phyloP scores from a whole-genome alignment of 2,329 filamentous ascomycete species.

The Fusarium chaquense region DNA sequence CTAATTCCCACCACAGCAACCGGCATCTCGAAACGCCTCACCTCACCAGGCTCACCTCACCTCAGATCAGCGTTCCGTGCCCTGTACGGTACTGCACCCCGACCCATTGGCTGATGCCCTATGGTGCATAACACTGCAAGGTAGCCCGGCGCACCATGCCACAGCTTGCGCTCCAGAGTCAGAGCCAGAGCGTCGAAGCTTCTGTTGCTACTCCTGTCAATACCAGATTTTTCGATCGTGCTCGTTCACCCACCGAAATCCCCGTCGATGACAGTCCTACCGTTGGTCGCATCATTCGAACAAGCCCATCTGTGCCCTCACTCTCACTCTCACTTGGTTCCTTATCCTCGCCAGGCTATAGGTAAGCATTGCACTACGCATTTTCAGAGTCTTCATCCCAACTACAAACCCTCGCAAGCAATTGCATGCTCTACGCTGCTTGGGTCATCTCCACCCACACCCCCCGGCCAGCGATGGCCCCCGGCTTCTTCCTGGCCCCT shows the following conservation, averaged over 20 bases:
- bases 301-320: conserved; percentile 36
- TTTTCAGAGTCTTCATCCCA: conserved; percentile 37
- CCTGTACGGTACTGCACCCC: conserved; percentile 22
- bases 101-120: conserved; percentile 49
- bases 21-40: conserved; percentile 52
- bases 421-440: conserved; percentile 20
- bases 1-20: conserved; percentile 44
- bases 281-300: conserved; percentile 54
- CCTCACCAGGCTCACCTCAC: conserved; percentile 26
- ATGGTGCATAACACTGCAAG: conserved; percentile 50
- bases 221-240: conserved; percentile 21
- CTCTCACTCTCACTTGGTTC: conserved; percentile 39
- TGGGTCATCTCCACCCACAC: conserved; percentile 41
- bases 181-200: conserved; percentile 54
- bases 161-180: conserved; percentile 61
- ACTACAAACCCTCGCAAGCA: conserved; percentile 23
- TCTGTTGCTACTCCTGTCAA: conserved; percentile 38
- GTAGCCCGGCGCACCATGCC: conserved; percentile 60
- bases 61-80: conserved; percentile 38
- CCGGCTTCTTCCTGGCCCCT: conserved; percentile 40
- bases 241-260: conserved; percentile 40
- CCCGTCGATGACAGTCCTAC: conserved; percentile 60
- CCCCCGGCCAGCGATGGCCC: conserved; percentile 36
- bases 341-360: conserved; percentile 44
- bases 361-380: conserved; percentile 44